phyloP scores from a whole-genome alignment of 148 eudicot species.

The Rhododendron griersonianum region DNA sequence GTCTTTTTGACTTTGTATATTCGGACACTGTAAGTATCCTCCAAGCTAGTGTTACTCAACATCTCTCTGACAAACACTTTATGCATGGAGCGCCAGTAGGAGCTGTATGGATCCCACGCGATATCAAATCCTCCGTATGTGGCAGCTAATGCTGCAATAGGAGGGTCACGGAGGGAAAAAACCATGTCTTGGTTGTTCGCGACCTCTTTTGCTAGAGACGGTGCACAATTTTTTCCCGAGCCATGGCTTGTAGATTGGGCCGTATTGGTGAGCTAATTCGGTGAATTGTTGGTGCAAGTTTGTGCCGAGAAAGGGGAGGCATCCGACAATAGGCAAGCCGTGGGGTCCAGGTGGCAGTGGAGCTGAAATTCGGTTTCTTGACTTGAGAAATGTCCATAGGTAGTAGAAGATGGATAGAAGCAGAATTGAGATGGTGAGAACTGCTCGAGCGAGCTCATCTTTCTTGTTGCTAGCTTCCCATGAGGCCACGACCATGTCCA shows the following conservation, averaged over 20 bases:
- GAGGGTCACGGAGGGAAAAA: constrained; percentile 35
- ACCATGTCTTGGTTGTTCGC: background rate
- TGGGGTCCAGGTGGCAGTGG: constrained; percentile 38
- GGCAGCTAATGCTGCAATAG: constrained; percentile 16
- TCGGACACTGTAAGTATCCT: constrained; percentile 28
- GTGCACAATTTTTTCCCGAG: constrained; percentile 35
- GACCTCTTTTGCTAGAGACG: constrained; percentile 34
- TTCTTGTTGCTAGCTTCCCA: background rate
- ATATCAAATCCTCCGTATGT: constrained; percentile 26
- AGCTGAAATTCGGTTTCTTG: background rate
- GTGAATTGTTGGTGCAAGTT: constrained; percentile 26
- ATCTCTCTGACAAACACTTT: constrained; percentile 35
- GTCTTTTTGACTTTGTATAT: constrained; percentile 16
- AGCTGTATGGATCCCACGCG: constrained; percentile 16
- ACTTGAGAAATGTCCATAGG: background rate
- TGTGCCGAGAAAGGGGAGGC: constrained; percentile 27
- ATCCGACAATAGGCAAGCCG: constrained; percentile 40
- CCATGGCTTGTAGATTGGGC: constrained; percentile 30
- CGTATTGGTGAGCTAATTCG: constrained; percentile 20
- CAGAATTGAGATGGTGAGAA: constrained; percentile 3
- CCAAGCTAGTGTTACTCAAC: constrained; percentile 31
- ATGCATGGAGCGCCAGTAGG: constrained; percentile 33
- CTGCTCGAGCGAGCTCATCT: background rate
- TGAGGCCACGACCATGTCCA: background rate
- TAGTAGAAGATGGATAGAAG: background rate